phyloP scores from a whole-genome alignment of 306 rosid species.

The Begonia peltatifolia region DNA sequence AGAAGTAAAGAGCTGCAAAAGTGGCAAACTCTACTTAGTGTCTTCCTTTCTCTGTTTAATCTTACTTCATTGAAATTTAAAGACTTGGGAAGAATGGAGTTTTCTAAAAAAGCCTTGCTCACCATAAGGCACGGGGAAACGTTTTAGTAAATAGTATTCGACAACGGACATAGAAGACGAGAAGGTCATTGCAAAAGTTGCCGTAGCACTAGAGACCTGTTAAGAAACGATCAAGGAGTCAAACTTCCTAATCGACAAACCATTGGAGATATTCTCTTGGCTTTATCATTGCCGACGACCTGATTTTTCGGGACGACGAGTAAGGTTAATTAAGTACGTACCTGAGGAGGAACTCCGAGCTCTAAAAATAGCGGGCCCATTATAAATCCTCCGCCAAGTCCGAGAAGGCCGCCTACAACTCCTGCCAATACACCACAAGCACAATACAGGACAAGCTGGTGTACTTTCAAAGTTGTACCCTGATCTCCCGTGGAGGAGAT shows the following conservation, averaged over 20 bases:
- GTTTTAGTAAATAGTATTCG: constrained; percentile 71
- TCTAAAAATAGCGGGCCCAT: constrained; percentile 96
- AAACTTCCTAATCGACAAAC: not conserved
- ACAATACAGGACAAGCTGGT: constrained; percentile 49
- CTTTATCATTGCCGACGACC: not conserved
- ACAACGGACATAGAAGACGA: constrained; percentile 96
- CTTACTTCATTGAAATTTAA: not conserved
- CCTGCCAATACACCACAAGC: constrained; percentile 62
- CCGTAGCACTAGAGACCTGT: constrained; percentile 94
- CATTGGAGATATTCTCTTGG: not conserved
- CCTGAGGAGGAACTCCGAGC: constrained; percentile 94
- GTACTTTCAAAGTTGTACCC: constrained; percentile 26
- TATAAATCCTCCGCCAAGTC: constrained; percentile 91
- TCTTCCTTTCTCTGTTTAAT: not conserved
- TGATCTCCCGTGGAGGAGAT: constrained; percentile 53
- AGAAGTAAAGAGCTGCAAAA: constrained; percentile 51
- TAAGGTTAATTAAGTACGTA: not conserved
- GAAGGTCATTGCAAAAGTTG: constrained; percentile 90
- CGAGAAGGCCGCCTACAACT: constrained; percentile 84
- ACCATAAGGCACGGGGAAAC: constrained; percentile 92
- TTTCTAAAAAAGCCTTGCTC: not conserved
- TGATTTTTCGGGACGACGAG: not conserved
- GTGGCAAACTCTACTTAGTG: not conserved
- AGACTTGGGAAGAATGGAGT: not conserved
- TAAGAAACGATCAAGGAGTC: not conserved